Evolutionary conservation across 164 flowering plant species (phyloP), one percentile per base, ranked within the genome.

Genomic region (Nelumbo lutea): DNA sequence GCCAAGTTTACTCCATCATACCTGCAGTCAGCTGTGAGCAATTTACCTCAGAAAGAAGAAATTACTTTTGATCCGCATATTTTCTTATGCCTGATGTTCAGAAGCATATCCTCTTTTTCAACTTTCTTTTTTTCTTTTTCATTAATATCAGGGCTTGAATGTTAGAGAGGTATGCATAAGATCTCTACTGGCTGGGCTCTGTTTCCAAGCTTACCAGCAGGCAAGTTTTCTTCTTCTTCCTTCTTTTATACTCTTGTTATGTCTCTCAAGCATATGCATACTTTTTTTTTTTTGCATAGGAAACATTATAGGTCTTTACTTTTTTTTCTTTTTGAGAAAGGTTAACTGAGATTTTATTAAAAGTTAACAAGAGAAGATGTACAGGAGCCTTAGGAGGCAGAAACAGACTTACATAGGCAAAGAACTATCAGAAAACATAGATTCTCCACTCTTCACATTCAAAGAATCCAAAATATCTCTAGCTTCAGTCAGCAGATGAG

Each of bases 121-220:
- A 27, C 27, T 66, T 70, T 41, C 38, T 42, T 48, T 69, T 10
- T 52, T 52, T 52, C 48, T 15, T 45, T 41, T 52, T 52, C 48
- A 10, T 45, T 41, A 9, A 38, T 67, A 8, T 81, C 14, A 93
- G 97, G 97, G 97, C 47, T 70, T 96, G 82, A 84, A 89, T 83
- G 80, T 88, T 47, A 77, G 70, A 56, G 81, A 90, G 74, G 13
- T 96, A 6, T 83, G 77, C 72, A 69, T 57, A 11, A 85, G 86
- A 80, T 82, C 93, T 67, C 79, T 96, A 68, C 3, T 93, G 9
- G 96, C 98, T 68, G 96, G 92, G 27, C 83, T 96, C 51, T 93
- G 96, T 81, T 96, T 89, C 87, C 98, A 96, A 79, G 98, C 98
- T 55, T 96, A 93, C 79, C 99, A 96, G 81, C 99, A 96, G 92